Evolutionary conservation across 495 filamentous ascomycete species (phyloP), one percentile per base, ranked within the genome.

Genomic region (Talaromyces wortmannii): DNA sequence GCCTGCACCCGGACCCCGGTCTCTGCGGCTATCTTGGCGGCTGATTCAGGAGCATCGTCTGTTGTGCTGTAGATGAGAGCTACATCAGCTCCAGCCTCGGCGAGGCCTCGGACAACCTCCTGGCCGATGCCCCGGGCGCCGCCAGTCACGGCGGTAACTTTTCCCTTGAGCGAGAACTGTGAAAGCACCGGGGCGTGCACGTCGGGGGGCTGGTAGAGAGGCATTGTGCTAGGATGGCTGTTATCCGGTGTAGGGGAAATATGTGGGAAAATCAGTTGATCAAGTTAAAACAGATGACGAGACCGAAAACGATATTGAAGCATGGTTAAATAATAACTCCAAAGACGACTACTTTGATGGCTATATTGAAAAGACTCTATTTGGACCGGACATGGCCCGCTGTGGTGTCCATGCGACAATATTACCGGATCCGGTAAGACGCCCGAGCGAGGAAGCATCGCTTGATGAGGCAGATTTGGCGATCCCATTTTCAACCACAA

Each of bases 11-110:
- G 83, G 47, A 95, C 87, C 11, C 85, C 84, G 63, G 84, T 91
- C n/a, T 76, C 76, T 48, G 82, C 72, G 60, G 84, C 87, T 48
- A 95, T 88, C 16, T 84, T 81, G n/a, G 75, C 74, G 2, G 90
- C 90, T 13, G 78, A 68, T 7, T 79, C 70, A 16, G 85, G 59
- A 13, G 88, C 88, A 43, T 83, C 81, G 63, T 80, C 83, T 68
- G 90, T 89, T 56, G 78, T 81, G 65, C 91, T 89, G 62, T 91
- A 92, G 79, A 88, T 88, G 17, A 92, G 82, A 5, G 86, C 89
- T 58, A 71, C 71, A 62, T 92, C 83, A 13, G 89, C 89, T 15
- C 90, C 90, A 15, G 88, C 84, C 67, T 95, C 90, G 5, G 90
- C 90, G 11, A 86, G 63, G 5, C 74, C 87, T 49, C 84, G 77